These are phyloP conservation scores for Dunaliella primolecta DNA, from an alignment of 139 green algal species.

Conservation along the genomic window DNA sequence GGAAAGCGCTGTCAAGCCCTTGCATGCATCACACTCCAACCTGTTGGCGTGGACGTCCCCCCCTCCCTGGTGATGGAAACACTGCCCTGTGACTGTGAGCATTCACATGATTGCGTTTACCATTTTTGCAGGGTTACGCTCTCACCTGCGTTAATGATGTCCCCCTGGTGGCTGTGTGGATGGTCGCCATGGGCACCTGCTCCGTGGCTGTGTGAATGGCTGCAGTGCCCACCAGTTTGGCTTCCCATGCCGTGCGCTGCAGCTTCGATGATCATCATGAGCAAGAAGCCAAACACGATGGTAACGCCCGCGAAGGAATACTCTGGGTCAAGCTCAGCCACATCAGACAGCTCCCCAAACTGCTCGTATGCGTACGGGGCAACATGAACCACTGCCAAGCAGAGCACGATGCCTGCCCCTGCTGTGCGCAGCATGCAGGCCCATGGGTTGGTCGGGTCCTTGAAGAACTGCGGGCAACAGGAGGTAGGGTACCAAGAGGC, in stretches of 20 bases:
- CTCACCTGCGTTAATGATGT: not conserved
- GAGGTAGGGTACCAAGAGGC: too few species aligned
- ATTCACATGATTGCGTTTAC: too few species aligned
- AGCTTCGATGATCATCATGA: not conserved
- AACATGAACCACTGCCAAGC: constrained; percentile 40
- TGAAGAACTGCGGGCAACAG: constrained; percentile 10
- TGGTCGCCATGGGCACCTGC: not conserved
- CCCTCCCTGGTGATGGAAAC: too few species aligned
- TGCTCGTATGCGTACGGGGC: not conserved
- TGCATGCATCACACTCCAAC: too few species aligned
- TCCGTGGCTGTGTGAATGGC: not conserved
- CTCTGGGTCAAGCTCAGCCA: not conserved
- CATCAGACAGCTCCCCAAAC: not conserved
- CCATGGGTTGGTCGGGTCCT: not conserved
- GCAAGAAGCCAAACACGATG: constrained; percentile 16
- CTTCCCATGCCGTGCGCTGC: not conserved
- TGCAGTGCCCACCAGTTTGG: not conserved
- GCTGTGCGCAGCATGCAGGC: not conserved
- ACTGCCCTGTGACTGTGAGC: too few species aligned
- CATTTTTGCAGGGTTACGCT: too few species aligned
- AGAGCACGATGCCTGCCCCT: constrained; percentile 22
- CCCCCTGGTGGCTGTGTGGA: not conserved
- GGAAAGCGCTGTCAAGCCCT: too few species aligned
- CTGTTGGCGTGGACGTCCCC: too few species aligned
- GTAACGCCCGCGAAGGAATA: not conserved